Evolutionary conservation across 371 early-diverging fungal genomes (phyloP).

Genomic region (Rhizomucor pusillus): DNA sequence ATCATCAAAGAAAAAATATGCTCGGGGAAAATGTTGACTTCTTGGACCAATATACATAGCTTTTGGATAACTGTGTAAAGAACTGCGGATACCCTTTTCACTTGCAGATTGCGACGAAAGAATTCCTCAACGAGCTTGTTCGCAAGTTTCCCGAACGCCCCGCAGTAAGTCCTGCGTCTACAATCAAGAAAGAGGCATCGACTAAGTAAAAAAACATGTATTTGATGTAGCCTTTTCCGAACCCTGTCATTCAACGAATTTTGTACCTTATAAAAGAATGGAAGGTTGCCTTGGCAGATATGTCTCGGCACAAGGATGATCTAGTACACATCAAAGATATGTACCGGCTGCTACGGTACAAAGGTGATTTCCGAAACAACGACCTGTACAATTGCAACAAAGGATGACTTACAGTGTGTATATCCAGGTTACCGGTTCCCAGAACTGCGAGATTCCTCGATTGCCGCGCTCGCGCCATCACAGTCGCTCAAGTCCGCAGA

Average conservation of each 20-base stretch:
- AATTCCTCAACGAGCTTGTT: slow-evolving; percentile 96
- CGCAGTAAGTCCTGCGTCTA: slow-evolving; percentile 21
- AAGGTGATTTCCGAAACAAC: slow-evolving; percentile 46
- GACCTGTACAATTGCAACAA: too few species aligned
- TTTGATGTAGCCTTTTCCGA: slow-evolving; percentile 36
- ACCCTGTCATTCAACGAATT: slow-evolving; percentile 78
- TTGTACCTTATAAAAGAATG: slow-evolving; percentile 93
- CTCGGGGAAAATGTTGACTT: background rate
- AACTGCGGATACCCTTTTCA: slow-evolving; percentile 98
- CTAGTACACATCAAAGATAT: slow-evolving; percentile 92
- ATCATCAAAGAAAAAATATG: too few species aligned
- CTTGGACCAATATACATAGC: slow-evolving; percentile 32
- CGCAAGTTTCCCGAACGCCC: slow-evolving; percentile 91
- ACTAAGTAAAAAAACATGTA: background rate
- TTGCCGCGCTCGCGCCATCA: slow-evolving; percentile 25
- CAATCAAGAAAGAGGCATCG: background rate
- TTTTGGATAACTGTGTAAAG: slow-evolving; percentile 94
- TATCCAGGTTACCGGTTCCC: slow-evolving; percentile 26
- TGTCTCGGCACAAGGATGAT: slow-evolving; percentile 90
- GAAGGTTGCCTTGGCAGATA: slow-evolving; percentile 84
- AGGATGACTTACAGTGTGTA: too few species aligned
- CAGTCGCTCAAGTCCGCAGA: slow-evolving; percentile 81
- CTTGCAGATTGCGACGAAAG: slow-evolving; percentile 90
- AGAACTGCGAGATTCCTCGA: slow-evolving; percentile 20
- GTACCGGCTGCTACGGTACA: slow-evolving; percentile 84